phyloP scores from a whole-genome alignment of 208 protist genomes.

The Tetramitus jugosus region DNA sequence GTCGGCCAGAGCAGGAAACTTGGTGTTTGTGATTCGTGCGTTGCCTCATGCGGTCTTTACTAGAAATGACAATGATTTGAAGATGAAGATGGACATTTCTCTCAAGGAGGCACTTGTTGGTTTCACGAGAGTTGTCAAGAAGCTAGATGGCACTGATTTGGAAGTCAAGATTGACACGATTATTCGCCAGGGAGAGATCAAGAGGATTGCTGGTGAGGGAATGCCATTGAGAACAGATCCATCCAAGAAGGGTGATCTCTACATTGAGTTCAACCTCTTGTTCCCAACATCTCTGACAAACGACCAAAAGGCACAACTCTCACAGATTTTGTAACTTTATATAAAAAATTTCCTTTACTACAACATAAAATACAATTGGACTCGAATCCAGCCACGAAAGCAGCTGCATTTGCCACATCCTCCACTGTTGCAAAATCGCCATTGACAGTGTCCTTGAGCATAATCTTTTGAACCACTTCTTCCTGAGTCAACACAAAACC shows the following conservation, averaged over 20 bases:
- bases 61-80: conserved; percentile 54
- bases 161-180: conserved; percentile 29
- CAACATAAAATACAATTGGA: no score
- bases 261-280: conserved; percentile 22
- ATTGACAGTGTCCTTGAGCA: conserved; percentile 43
- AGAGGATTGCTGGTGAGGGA: neutral
- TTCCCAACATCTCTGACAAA: conserved; percentile 3
- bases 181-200: neutral
- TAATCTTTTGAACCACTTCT: conserved; percentile 31
- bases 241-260: neutral
- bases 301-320: conserved; percentile 8
- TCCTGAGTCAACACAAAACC: conserved; percentile 40
- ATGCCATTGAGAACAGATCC: conserved; percentile 19
- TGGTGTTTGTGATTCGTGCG: conserved; percentile 60
- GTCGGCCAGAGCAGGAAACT: conserved; percentile 51
- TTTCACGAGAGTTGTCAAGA: conserved; percentile 39
- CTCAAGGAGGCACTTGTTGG: conserved; percentile 48
- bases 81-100: conserved; percentile 48
- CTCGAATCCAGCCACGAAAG: no score
- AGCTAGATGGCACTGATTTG: conserved; percentile 41
- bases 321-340: neutral
- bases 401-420: conserved; percentile 37
- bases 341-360: no score
- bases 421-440: conserved; percentile 37
- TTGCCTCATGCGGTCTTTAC: conserved; percentile 51